Evolutionary conservation across 495 filamentous ascomycete genomes (phyloP), one percentile per base, ranked within the genome.

Genomic region (Xylaria venustula): DNA sequence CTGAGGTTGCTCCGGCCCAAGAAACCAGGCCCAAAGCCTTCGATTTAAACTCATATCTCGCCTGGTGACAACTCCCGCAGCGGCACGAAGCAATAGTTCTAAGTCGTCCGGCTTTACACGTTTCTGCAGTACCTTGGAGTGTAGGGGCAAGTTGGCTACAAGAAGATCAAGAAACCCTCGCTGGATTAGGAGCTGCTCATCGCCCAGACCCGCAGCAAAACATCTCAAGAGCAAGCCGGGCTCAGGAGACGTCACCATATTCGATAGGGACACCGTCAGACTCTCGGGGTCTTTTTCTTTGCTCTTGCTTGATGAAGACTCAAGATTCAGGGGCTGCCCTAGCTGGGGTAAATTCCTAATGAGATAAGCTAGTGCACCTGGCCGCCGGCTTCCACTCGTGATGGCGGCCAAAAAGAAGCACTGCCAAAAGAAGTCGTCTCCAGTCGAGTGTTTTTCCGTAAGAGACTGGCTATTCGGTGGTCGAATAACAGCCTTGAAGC

Each of bases 1-100:
- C 37, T 73, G 76, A 1, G 81, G 61, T 25, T 84, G 83, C 56
- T 94, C 90, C 1, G 92, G 93, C 2, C 94, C 94, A 7, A 99
- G 77, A 58, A 97, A 85, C 94, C 94, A 99, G n/a, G 90, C 81
- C 93, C 94, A 99, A 36, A 99, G 77, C 37, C 94, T 82, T 59
- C 94, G 80, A 70, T 99, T 99, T 51, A 99, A 78, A 66, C 92
- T 93, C 94, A 98, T 98, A 49, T 99, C 94, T 73, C 93, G 82
- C 30, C 94, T 84, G 25, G 84, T 82, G 2, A 97, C 90, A 41
- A 99, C 93, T 0, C 90, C 87, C 7, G 85, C 85, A 19, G 93
- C 94, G 37, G 95, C 89, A 63, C 85, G 82, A 23, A 96, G 81
- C 8, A 99, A 79, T 14, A 88, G 85, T 64, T 94, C 88, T 15